Evolutionary conservation across 2,329 filamentous ascomycete species (phyloP).

Genomic region (Alternaria atra): DNA sequence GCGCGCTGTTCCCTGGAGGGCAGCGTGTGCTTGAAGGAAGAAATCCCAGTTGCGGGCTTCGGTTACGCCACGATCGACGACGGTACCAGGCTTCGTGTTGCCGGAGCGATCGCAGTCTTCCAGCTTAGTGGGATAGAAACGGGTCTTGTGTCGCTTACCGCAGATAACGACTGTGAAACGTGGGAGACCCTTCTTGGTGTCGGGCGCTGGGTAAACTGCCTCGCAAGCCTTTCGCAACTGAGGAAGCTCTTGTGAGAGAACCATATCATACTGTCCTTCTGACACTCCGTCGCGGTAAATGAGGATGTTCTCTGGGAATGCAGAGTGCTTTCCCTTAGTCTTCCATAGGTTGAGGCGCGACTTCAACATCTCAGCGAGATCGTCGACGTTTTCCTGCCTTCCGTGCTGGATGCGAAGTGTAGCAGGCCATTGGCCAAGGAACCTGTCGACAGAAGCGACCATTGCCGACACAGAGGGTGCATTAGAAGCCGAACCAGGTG

Average conservation of each 20-base stretch:
- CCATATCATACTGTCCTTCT: conserved; percentile 78
- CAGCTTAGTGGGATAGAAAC: conserved; percentile 74
- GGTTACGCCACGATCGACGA: conserved; percentile 85
- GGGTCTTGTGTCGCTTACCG: conserved; percentile 86
- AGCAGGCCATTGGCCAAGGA: conserved; percentile 79
- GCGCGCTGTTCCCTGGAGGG: conserved; percentile 81
- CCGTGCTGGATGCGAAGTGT: conserved; percentile 70
- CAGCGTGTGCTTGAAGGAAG: conserved; percentile 81
- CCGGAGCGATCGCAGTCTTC: conserved; percentile 56
- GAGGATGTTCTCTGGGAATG: conserved; percentile 76
- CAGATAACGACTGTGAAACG: conserved; percentile 76
- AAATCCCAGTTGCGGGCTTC: conserved; percentile 74
- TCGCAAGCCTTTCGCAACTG: conserved; percentile 70
- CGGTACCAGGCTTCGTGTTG: conserved; percentile 77
- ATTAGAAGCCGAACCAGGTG: conserved; percentile 64
- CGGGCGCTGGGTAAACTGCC: conserved; percentile 62
- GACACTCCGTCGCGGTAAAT: conserved; percentile 90
- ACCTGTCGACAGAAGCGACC: conserved; percentile 75
- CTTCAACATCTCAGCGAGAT: conserved; percentile 68
- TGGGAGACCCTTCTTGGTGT: conserved; percentile 57
- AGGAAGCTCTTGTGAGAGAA: conserved; percentile 73
- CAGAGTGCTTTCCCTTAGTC: conserved; percentile 21
- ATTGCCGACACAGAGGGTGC: conserved; percentile 81
- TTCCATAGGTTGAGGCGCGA: conserved; percentile 72
- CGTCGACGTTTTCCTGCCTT: conserved; percentile 73